phyloP scores from a whole-genome alignment of 2,329 filamentous ascomycete genomes.

The Hypomyces rosellus region DNA sequence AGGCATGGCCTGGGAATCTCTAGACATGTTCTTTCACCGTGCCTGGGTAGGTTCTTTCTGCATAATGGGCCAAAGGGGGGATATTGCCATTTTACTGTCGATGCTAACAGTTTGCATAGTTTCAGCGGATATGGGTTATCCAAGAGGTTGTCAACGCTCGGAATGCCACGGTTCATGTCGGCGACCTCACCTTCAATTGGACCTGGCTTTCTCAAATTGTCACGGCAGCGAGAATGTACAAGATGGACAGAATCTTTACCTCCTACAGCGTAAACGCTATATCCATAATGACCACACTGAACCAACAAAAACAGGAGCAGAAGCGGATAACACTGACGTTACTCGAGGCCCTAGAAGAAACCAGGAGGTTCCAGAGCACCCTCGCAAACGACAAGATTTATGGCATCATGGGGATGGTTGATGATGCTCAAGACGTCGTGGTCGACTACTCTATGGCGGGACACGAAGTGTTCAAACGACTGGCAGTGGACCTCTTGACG shows the following conservation, averaged over 20 bases:
- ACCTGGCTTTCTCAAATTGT: neutral
- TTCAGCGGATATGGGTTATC: conserved; percentile 1
- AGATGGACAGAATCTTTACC: neutral
- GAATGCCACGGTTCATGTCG: neutral
- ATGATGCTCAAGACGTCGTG: neutral
- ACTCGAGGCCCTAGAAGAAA: neutral
- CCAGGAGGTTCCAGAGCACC: neutral
- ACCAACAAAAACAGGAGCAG: neutral
- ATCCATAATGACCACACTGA: neutral
- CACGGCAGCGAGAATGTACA: neutral
- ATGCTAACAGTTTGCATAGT: neutral
- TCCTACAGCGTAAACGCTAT: neutral
- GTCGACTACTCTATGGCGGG: neutral
- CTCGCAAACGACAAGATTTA: neutral
- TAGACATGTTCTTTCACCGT: neutral
- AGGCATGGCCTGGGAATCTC: neutral
- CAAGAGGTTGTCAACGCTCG: neutral
- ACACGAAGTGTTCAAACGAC: neutral
- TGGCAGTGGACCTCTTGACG: neutral
- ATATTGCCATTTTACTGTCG: neutral
- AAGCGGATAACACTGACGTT: neutral
- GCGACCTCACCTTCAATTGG: neutral
- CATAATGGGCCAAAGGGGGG: too few species aligned
- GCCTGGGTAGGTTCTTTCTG: neutral
- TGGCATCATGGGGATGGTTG: neutral